Percentiles rank a stretch among this genome's conserved stretches.
These are phyloP conservation scores for Puccinia novopanici DNA, from an alignment of 1,284 basidiomycete genomes.

Conservation along the genomic window DNA sequence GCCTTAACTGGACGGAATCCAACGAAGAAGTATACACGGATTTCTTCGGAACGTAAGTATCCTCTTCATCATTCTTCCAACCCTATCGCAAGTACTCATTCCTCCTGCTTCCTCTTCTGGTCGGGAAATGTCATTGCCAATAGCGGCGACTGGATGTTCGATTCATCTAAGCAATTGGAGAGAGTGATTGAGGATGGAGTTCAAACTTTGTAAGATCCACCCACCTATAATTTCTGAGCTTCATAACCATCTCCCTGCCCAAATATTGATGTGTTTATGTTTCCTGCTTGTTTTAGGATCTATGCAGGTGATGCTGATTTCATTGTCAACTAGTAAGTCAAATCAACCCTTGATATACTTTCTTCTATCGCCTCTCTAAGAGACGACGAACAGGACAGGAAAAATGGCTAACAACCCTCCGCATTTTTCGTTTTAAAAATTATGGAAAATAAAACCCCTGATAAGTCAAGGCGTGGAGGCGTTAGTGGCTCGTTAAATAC, in stretches of 20 bases:
- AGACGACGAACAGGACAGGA: not conserved
- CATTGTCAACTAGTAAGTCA: conserved; percentile 45
- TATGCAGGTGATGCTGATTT: conserved; percentile 42
- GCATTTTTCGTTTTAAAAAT: too few species aligned
- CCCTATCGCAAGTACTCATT: not conserved
- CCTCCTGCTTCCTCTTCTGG: not conserved
- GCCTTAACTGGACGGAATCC: conserved; percentile 37
- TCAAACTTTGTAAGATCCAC: conserved; percentile 28
- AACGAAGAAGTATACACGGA: conserved; percentile 25
- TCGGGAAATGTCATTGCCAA: not conserved
- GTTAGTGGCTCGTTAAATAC: conserved; percentile 22
- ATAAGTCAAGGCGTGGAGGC: conserved; percentile 39
- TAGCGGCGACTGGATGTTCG: conserved; percentile 50
- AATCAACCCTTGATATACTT: not conserved
- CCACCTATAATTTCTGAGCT: not conserved
- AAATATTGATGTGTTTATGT: not conserved
- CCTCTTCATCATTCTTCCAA: too few species aligned
- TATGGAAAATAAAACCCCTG: not conserved
- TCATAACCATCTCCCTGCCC: too few species aligned
- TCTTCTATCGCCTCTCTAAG: not conserved
- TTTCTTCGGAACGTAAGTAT: conserved; percentile 30
- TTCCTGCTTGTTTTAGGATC: conserved; percentile 12
- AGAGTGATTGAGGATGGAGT: conserved; percentile 21
- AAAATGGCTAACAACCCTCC: too few species aligned
- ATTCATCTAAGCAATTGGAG: conserved; percentile 34